These are phyloP conservation scores for Penicillium argentinense DNA, from an alignment of 495 filamentous ascomycete genomes.

Conservation along the genomic window DNA sequence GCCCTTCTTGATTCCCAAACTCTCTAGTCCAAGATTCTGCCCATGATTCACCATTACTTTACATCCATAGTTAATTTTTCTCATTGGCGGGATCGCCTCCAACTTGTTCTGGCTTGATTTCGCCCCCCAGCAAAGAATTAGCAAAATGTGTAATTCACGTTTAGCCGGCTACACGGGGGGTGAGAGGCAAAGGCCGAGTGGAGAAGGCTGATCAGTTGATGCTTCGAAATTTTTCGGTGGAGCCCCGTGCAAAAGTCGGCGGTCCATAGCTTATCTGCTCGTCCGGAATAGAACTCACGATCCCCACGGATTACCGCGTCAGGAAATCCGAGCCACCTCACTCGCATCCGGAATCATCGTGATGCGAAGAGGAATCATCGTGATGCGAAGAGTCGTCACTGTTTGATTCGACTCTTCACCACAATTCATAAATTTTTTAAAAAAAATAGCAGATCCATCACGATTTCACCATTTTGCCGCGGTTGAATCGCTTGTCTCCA, in stretches of 20 bases:
- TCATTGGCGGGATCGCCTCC: background rate
- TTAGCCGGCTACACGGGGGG: slow-evolving; percentile 13
- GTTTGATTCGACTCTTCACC: background rate
- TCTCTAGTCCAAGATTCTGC: background rate
- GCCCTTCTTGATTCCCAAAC: background rate
- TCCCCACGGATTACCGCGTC: slow-evolving; percentile 30
- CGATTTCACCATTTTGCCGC: no score
- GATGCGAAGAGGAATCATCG: no score
- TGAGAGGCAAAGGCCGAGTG: slow-evolving; percentile 9
- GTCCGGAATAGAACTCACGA: slow-evolving; percentile 23
- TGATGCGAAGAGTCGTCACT: background rate
- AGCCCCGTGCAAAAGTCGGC: no score
- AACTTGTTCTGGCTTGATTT: background rate
- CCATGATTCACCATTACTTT: slow-evolving; percentile 1
- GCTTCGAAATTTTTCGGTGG: slow-evolving; percentile 34
- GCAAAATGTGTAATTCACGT: background rate
- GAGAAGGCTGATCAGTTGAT: slow-evolving; percentile 29
- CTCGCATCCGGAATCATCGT: slow-evolving; percentile 7
- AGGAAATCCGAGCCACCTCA: slow-evolving; percentile 31
- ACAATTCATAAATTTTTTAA: background rate
- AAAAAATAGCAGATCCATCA: no score
- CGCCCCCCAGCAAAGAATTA: background rate
- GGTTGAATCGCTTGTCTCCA: background rate
- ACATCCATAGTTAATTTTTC: background rate
- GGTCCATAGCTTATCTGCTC: slow-evolving; percentile 30